phyloP scores from a whole-genome alignment of 441 rosid species.

The Pelargonium fulgidum region DNA sequence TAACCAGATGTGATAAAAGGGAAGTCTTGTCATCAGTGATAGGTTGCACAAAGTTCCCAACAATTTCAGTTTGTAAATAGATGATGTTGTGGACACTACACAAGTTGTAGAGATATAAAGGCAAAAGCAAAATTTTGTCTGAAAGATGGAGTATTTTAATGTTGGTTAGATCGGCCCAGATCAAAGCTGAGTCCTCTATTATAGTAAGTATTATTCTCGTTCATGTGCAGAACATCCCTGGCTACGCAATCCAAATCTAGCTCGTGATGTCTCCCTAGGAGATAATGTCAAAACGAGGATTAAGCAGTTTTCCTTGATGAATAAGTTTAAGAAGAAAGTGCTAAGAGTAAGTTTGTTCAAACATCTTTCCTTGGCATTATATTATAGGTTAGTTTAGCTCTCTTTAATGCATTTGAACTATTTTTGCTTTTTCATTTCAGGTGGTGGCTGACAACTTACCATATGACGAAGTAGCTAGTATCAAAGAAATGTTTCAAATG shows the following conservation, averaged over 20 bases:
- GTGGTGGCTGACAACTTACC: constrained; percentile 24
- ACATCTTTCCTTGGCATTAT: too few species aligned
- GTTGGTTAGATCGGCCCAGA: neutral
- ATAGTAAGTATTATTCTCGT: neutral
- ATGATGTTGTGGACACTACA: too few species aligned
- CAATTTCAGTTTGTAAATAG: too few species aligned
- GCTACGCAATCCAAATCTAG: constrained; percentile 20
- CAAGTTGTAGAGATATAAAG: too few species aligned
- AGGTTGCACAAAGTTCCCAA: too few species aligned
- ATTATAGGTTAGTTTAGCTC: neutral
- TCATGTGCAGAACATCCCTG: constrained; percentile 21
- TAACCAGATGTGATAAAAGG: too few species aligned
- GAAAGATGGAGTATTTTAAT: neutral
- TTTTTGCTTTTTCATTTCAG: constrained; percentile 1
- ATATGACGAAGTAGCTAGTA: constrained; percentile 17
- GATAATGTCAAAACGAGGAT: constrained; percentile 23
- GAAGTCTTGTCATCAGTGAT: too few species aligned
- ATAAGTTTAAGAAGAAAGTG: constrained; percentile 29
- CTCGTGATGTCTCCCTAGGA: constrained; percentile 18
- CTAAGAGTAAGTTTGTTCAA: constrained; percentile 15
- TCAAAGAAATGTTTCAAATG: constrained; percentile 23
- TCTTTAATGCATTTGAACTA: neutral
- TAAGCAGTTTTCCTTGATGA: constrained; percentile 28
- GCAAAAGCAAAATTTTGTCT: neutral
- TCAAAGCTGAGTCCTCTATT: neutral